Conservation (phyloP, 164 flowering plant genomes). For the Chloranthus sessilifolius region DNA sequence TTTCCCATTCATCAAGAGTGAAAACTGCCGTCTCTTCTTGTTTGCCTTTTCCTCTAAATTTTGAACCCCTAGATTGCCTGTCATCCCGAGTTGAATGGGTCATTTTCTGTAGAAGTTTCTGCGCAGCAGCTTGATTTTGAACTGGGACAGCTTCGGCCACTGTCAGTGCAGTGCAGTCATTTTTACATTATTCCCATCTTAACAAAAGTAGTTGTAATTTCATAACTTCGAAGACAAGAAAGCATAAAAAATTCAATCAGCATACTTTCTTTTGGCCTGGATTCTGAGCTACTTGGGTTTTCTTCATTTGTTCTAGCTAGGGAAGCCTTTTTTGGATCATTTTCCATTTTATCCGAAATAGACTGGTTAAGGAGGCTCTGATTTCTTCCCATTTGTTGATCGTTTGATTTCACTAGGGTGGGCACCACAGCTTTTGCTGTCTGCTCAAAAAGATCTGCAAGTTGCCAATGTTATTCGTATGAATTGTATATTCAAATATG, state of each 20-base stretch:
- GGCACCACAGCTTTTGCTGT: conserved; percentile 17
- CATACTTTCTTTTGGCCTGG: conserved; percentile 78
- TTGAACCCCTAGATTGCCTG: conserved; percentile 35
- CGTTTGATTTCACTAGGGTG: conserved; percentile 10
- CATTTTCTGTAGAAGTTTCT: conserved; percentile 83
- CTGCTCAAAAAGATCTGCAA: conserved; percentile 24
- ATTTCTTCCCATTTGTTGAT: conserved; percentile 14
- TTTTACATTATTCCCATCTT: neutral
- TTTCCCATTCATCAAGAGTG: conserved; percentile 90
- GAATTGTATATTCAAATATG: neutral
- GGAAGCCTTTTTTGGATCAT: conserved; percentile 17
- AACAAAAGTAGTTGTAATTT: neutral
- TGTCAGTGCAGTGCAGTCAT: conserved; percentile 13
- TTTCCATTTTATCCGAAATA: conserved; percentile 10
- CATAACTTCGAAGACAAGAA: neutral
- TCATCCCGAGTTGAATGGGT: conserved; percentile 29
- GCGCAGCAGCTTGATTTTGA: conserved; percentile 95
- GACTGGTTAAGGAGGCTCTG: conserved; percentile 14
- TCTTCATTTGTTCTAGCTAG: conserved; percentile 26
- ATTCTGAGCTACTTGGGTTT: conserved; percentile 47
- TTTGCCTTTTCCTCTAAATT: conserved; percentile 46
- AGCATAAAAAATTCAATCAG: neutral
- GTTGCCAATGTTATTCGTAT: conserved; percentile 6
- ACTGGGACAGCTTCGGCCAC: conserved; percentile 71
- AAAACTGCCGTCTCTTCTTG: conserved; percentile 49